Conservation (phyloP, 768 basidiomycete species). For the Pleurotus giganteus region DNA sequence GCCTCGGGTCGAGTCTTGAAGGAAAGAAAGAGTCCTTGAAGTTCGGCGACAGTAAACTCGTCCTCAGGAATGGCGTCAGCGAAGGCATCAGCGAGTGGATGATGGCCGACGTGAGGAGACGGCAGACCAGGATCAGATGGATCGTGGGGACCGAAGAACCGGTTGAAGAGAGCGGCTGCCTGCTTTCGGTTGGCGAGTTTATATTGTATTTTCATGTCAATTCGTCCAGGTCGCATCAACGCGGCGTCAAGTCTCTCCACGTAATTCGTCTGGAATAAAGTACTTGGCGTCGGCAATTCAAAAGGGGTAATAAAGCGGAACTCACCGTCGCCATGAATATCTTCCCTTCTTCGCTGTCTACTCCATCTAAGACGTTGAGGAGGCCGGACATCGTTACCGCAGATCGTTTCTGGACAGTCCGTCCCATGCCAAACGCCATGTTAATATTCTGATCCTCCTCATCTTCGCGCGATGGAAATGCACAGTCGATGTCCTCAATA, state of each 20-base stretch:
- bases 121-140: neutral
- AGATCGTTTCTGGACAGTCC: constrained; percentile 12
- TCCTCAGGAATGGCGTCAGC: constrained; percentile 28
- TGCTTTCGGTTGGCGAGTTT: constrained; percentile 45
- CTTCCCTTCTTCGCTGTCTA: constrained; percentile 60
- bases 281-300: neutral
- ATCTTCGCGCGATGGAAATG: constrained; percentile 49
- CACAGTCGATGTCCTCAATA: constrained; percentile 63
- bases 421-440: neutral
- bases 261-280: constrained; percentile 44
- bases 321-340: constrained; percentile 59
- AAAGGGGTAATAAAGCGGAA: neutral
- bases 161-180: constrained; percentile 43
- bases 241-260: constrained; percentile 56
- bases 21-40: constrained; percentile 42
- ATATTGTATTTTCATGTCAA: constrained; percentile 54
- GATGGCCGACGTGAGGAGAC: neutral
- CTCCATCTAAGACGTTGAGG: constrained; percentile 59
- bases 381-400: constrained; percentile 53
- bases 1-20: constrained; percentile 19
- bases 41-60: constrained; percentile 39
- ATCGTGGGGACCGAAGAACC: constrained; percentile 36
- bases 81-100: constrained; percentile 25
- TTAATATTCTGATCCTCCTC: constrained; percentile 23
- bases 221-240: constrained; percentile 53